Evolutionary conservation across 495 filamentous ascomycete genomes (phyloP).

Genomic region (Lichina pygmaea): DNA sequence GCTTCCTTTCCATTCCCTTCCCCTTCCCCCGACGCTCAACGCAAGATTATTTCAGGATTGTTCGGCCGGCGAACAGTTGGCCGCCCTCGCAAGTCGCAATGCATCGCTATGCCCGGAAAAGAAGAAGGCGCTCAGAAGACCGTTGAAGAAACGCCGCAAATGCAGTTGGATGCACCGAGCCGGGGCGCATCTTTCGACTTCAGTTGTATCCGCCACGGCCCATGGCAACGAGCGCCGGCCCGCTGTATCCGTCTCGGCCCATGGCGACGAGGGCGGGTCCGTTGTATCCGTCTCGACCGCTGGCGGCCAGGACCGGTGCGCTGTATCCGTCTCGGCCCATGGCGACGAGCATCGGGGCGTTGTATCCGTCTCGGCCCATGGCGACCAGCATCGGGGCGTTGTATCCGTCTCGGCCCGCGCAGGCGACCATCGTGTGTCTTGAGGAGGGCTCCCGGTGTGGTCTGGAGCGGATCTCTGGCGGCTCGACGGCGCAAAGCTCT

Average conservation of each 20-base stretch:
- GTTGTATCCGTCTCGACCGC: neutral
- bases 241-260: constrained; percentile 1
- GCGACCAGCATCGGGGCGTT: constrained; percentile 4
- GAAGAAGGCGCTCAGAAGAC: neutral
- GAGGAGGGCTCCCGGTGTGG: no score
- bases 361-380: constrained; percentile 31
- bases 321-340: constrained; percentile 18
- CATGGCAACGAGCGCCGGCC: neutral
- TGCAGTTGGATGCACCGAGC: neutral
- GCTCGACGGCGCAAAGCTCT: no score
- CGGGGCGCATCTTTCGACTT: neutral
- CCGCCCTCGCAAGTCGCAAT: neutral
- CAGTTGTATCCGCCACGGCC: constrained; percentile 1
- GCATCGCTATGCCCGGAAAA: neutral
- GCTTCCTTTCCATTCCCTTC: neutral
- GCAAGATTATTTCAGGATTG: no score
- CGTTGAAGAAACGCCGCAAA: neutral
- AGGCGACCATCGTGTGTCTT: no score
- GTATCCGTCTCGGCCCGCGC: no score
- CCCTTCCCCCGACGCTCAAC: no score
- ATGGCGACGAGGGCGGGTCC: neutral
- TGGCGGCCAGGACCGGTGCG: constrained; percentile 9
- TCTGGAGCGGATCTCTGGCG: no score
- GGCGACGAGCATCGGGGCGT: constrained; percentile 10
- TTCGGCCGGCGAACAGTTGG: no score